phyloP scores from a whole-genome alignment of 306 rosid species.

The Glycine tomentella region DNA sequence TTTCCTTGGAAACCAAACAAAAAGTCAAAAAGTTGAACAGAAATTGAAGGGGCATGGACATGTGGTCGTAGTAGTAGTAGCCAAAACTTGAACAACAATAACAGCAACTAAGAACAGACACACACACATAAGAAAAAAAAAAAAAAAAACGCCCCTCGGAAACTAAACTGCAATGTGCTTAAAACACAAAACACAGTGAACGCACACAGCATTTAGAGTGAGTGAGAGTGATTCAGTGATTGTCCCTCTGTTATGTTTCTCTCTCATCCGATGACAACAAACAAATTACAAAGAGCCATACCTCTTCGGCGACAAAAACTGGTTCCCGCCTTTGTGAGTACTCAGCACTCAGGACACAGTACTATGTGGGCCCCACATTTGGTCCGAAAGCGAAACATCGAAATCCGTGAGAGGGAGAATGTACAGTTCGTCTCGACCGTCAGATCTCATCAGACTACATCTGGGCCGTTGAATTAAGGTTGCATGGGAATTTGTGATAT shows the following conservation, averaged over 20 bases:
- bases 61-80: background rate
- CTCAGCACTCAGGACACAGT: slow-evolving; percentile 50
- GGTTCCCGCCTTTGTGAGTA: slow-evolving; percentile 87
- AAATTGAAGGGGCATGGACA: slow-evolving; percentile 26
- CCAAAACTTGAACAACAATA: background rate
- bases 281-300: slow-evolving; percentile 39
- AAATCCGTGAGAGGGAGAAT: slow-evolving; percentile 56
- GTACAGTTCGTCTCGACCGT: slow-evolving; percentile 39
- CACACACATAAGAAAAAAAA: no score
- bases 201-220: slow-evolving; percentile 33
- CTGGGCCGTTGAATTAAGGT: slow-evolving; percentile 24
- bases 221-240: slow-evolving; percentile 19
- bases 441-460: background rate
- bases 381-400: slow-evolving; percentile 72
- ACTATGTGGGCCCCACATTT: slow-evolving; percentile 66
- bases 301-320: slow-evolving; percentile 66
- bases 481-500: slow-evolving; percentile 58
- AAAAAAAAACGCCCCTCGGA: slow-evolving; percentile 22
- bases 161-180: slow-evolving; percentile 50
- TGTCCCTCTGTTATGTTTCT: slow-evolving; percentile 11
- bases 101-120: background rate
- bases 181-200: slow-evolving; percentile 3
- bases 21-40: slow-evolving; percentile 39
- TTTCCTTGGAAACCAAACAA: slow-evolving; percentile 17
- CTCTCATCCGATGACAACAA: slow-evolving; percentile 37